phyloP scores from a whole-genome alignment of 257 asterid species.

The Linderniella brevidens region DNA sequence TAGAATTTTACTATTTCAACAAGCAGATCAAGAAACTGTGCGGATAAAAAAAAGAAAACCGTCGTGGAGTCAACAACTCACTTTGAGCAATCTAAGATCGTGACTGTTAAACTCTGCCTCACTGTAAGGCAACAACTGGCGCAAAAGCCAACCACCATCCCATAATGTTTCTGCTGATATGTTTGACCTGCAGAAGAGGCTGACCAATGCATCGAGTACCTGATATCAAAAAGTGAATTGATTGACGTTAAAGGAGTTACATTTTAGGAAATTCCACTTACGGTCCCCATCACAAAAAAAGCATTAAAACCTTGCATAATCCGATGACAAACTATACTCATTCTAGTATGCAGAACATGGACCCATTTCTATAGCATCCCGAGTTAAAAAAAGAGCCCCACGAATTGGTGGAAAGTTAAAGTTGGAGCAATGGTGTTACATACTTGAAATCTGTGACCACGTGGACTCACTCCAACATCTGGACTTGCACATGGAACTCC shows the following conservation, averaged over 20 bases:
- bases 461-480: slow-evolving; percentile 58
- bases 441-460: slow-evolving; percentile 62
- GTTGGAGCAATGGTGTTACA: slow-evolving; percentile 6
- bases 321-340: too few species aligned
- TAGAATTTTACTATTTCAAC: too few species aligned
- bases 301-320: too few species aligned
- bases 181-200: slow-evolving; percentile 79
- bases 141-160: slow-evolving; percentile 99
- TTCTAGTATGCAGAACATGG: too few species aligned
- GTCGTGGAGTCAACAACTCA: slow-evolving; percentile 20
- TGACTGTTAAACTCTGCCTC: slow-evolving; percentile 58
- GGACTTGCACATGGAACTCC: slow-evolving; percentile 41
- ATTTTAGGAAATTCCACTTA: neutral
- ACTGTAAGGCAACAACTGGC: slow-evolving; percentile 84
- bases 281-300: neutral
- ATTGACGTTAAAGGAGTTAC: neutral
- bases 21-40: too few species aligned
- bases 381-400: too few species aligned
- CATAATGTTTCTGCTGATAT: slow-evolving; percentile 92
- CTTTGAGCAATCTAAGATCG: slow-evolving; percentile 59
- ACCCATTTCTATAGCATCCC: too few species aligned
- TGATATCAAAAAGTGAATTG: slow-evolving; percentile 19
- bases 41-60: slow-evolving; percentile 1
- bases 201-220: slow-evolving; percentile 94
- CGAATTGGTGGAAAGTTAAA: too few species aligned